Conservation (phyloP, 1,139 yeast genomes). For the Magnusiomyces fungicola region DNA sequence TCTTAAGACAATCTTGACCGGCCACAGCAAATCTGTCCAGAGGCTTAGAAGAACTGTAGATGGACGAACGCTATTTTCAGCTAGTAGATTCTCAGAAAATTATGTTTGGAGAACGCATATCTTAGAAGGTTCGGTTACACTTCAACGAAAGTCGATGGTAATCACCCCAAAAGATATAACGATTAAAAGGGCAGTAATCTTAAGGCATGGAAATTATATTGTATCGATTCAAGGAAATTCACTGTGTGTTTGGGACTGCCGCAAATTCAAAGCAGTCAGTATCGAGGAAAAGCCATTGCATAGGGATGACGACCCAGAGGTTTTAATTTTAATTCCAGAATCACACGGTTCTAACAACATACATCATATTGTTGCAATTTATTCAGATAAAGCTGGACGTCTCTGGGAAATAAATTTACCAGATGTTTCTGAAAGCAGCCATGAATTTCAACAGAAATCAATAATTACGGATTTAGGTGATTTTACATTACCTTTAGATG, state of each 20-base stretch:
- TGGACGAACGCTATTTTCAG: slow-evolving; percentile 51
- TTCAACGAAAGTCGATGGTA: slow-evolving; percentile 26
- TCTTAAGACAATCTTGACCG: slow-evolving; percentile 47
- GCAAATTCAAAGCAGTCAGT: slow-evolving; percentile 20
- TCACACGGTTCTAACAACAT: slow-evolving; percentile 27
- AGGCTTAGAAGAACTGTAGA: slow-evolving; percentile 56
- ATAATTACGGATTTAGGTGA: slow-evolving; percentile 13
- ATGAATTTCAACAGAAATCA: background rate
- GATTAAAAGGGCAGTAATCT: slow-evolving; percentile 43
- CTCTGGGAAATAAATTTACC: slow-evolving; percentile 15
- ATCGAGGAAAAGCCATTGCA: slow-evolving; percentile 20
- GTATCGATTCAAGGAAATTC: slow-evolving; percentile 35
- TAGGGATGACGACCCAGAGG: slow-evolving; percentile 29
- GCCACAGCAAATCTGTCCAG: slow-evolving; percentile 76
- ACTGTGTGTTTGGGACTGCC: slow-evolving; percentile 62
- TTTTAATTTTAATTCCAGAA: slow-evolving; percentile 46
- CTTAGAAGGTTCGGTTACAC: slow-evolving; percentile 25
- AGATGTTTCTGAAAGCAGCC: background rate
- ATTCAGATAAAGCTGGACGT: slow-evolving; percentile 24
- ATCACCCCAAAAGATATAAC: slow-evolving; percentile 30
- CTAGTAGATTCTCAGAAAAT: slow-evolving; percentile 30
- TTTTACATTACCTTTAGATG: slow-evolving; percentile 21
- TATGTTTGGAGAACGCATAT: slow-evolving; percentile 28
- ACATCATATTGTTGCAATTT: slow-evolving; percentile 42
- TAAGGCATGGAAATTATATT: slow-evolving; percentile 47